These are phyloP conservation scores for Entomophthora muscae DNA, from an alignment of 371 early-diverging fungal species.

Conservation along the genomic window DNA sequence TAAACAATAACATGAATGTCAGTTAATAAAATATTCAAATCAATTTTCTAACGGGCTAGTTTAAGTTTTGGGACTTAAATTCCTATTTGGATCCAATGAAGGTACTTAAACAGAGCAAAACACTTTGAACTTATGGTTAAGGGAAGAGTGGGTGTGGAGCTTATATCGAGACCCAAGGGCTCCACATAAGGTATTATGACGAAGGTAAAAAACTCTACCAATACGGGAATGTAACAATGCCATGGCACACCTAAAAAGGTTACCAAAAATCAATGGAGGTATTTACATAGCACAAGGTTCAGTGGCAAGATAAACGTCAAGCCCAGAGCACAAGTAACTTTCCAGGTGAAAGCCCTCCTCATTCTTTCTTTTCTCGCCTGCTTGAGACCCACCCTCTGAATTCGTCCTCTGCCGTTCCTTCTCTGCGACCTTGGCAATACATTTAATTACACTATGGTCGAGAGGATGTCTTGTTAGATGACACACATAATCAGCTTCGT, in stretches of 20 bases:
- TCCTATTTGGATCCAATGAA: too few relatives aligned
- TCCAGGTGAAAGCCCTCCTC: constrained; percentile 7
- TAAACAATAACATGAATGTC: too few relatives aligned
- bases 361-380: constrained; percentile 11
- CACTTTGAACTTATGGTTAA: constrained; percentile 44
- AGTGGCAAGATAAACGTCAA: constrained; percentile 35
- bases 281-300: constrained; percentile 50
- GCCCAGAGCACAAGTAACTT: constrained; percentile 39
- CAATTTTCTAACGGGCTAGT: too few relatives aligned
- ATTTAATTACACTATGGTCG: neutral
- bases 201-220: constrained; percentile 47
- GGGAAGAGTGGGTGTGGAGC: constrained; percentile 41
- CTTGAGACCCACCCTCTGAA: constrained; percentile 7
- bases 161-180: constrained; percentile 46
- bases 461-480: neutral
- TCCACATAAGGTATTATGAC: constrained; percentile 31
- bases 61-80: too few relatives aligned
- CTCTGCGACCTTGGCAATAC: neutral
- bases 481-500: neutral
- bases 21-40: too few relatives aligned
- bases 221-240: constrained; percentile 60
- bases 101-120: neutral
- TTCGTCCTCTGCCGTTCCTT: constrained; percentile 8
- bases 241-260: constrained; percentile 44
- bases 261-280: constrained; percentile 2